Evolutionary conservation across 2,329 filamentous ascomycete species (phyloP).

Genomic region (Dendrostoma leiphaemia): DNA sequence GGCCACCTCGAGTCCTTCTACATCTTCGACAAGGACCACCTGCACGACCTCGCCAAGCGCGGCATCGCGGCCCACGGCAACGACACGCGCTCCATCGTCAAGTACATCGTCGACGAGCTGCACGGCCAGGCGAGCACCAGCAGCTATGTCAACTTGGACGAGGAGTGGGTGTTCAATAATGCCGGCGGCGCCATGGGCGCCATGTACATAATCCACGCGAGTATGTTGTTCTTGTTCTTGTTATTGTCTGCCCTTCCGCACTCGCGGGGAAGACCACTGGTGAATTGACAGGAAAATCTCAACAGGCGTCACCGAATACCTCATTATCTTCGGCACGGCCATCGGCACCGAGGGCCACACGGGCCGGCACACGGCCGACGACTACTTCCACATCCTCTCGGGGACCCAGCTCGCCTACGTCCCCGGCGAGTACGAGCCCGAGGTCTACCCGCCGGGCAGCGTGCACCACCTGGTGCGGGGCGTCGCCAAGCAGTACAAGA

Average conservation of each 20-base stretch:
- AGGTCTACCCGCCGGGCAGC: constrained; percentile 67
- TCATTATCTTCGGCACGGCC: constrained; percentile 83
- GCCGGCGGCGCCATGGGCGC: constrained; percentile 88
- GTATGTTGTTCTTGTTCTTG: constrained; percentile 43
- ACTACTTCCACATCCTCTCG: constrained; percentile 89
- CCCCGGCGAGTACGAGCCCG: constrained; percentile 63
- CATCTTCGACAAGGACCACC: constrained; percentile 68
- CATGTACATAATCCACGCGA: constrained; percentile 88
- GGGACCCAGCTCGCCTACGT: constrained; percentile 77
- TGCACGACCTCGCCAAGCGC: constrained; percentile 66
- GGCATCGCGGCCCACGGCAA: constrained; percentile 70
- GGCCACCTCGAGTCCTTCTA: constrained; percentile 65
- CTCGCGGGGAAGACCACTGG: background rate
- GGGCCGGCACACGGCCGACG: constrained; percentile 85
- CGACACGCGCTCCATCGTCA: constrained; percentile 67
- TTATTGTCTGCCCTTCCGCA: background rate
- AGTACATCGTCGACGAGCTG: constrained; percentile 69
- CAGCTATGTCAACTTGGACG: constrained; percentile 62
- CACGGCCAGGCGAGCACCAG: constrained; percentile 48
- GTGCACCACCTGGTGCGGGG: constrained; percentile 73
- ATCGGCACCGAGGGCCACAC: constrained; percentile 85
- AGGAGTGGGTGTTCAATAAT: constrained; percentile 92
- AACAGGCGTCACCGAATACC: constrained; percentile 76
- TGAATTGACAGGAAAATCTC: constrained; percentile 6
- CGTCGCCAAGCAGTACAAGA: constrained; percentile 77